Evolutionary conservation across 140 eudicot genomes (phyloP).

Genomic region (Oenanthe javanica): DNA sequence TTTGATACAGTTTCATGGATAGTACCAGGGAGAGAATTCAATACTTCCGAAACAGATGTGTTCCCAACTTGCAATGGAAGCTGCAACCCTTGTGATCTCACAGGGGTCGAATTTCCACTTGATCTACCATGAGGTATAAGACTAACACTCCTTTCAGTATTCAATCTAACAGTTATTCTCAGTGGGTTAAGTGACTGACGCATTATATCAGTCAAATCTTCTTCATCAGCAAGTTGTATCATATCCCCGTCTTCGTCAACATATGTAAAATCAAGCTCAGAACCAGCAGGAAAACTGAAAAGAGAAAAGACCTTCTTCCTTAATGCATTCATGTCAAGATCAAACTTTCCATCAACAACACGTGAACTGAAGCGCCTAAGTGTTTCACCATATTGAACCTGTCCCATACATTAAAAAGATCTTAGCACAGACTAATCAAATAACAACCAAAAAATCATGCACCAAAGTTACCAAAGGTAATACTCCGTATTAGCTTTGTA

Average conservation of each 20-base stretch:
- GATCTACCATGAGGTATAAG: slow-evolving; percentile 18
- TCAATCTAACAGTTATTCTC: slow-evolving; percentile 31
- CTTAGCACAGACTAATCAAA: background rate
- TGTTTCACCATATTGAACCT: slow-evolving; percentile 42
- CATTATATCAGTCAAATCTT: slow-evolving; percentile 40
- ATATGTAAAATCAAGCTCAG: slow-evolving; percentile 30
- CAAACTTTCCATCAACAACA: slow-evolving; percentile 19
- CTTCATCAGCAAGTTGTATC: slow-evolving; percentile 44
- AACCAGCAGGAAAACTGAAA: slow-evolving; percentile 33
- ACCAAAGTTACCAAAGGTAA: no score
- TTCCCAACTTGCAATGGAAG: slow-evolving; percentile 22
- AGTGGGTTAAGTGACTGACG: slow-evolving; percentile 40
- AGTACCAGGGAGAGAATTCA: slow-evolving; percentile 50
- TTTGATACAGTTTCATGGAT: slow-evolving; percentile 32
- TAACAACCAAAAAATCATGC: background rate
- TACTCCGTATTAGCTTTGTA: no score
- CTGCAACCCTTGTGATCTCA: slow-evolving; percentile 25
- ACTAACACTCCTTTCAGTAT: slow-evolving; percentile 20
- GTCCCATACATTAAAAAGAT: background rate
- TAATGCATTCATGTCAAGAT: slow-evolving; percentile 32
- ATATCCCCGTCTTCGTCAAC: slow-evolving; percentile 53
- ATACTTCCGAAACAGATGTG: slow-evolving; percentile 29
- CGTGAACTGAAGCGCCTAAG: slow-evolving; percentile 41
- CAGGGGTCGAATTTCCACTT: slow-evolving; percentile 40
- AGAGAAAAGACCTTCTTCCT: slow-evolving; percentile 33